A percentile compares a stretch with the other conserved stretches of the same genome.
phyloP scores from a whole-genome alignment of 306 rosid genomes.

The Vicia villosa region DNA sequence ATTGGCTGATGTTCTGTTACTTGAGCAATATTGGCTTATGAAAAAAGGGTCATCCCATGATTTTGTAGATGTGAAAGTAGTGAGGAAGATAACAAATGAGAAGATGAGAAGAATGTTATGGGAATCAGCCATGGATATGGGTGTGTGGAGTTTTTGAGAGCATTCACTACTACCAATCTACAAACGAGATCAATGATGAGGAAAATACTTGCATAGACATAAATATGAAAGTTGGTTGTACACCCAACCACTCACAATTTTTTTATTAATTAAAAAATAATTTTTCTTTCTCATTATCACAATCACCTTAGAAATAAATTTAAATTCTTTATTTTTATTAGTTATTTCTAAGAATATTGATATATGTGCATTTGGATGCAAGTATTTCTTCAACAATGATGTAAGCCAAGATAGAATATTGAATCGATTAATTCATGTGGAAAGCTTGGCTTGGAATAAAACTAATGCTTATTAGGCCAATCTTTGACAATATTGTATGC shows the following conservation, averaged over 20 bases:
- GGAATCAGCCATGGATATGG: background rate
- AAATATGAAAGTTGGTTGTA: too few species aligned
- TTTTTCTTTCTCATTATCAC: too few species aligned
- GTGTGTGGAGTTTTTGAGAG: background rate
- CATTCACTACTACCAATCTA: background rate
- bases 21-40: background rate
- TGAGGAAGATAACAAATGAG: background rate
- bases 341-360: too few species aligned
- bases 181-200: too few species aligned
- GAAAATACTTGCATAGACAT: too few species aligned
- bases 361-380: too few species aligned
- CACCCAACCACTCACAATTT: too few species aligned
- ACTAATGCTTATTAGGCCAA: background rate
- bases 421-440: background rate
- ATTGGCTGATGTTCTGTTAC: background rate
- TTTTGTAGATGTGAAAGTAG: background rate
- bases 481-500: background rate
- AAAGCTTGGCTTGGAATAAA: background rate
- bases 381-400: too few species aligned
- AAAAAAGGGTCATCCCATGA: constrained; percentile 18
- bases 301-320: too few species aligned
- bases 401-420: background rate
- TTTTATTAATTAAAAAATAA: too few species aligned
- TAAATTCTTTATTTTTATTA: too few species aligned
- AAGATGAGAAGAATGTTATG: background rate